Conservation (phyloP, 2,329 filamentous ascomycete genomes). For the Davidsoniella eucalypti region DNA sequence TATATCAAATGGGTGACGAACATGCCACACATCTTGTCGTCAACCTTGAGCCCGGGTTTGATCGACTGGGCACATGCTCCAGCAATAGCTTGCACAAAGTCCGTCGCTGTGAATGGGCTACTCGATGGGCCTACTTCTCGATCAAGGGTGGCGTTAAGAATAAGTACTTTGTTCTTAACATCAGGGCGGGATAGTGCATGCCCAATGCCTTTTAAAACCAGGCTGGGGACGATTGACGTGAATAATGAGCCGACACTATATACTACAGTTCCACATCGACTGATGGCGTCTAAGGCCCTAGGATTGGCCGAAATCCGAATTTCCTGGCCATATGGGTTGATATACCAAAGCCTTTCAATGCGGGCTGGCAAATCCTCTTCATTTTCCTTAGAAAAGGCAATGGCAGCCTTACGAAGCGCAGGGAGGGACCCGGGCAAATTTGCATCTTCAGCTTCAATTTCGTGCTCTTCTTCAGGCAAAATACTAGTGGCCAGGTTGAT, state of each 20-base stretch:
- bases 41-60: slow-evolving; percentile 24
- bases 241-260: slow-evolving; percentile 93
- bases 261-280: slow-evolving; percentile 49
- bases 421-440: slow-evolving; percentile 70
- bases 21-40: slow-evolving; percentile 33
- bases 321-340: slow-evolving; percentile 96
- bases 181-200: slow-evolving; percentile 30
- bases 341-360: slow-evolving; percentile 84
- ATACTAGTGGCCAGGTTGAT: too few relatives aligned
- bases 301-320: slow-evolving; percentile 75
- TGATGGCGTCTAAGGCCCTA: slow-evolving; percentile 54
- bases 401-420: slow-evolving; percentile 62
- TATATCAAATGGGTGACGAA: slow-evolving; percentile 81
- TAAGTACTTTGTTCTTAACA: slow-evolving; percentile 56
- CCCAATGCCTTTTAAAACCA: slow-evolving; percentile 62
- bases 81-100: slow-evolving; percentile 70
- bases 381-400: slow-evolving; percentile 60
- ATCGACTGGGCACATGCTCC: slow-evolving; percentile 56
- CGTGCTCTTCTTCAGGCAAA: slow-evolving; percentile 24
- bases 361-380: slow-evolving; percentile 61
- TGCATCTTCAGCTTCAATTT: slow-evolving; percentile 60
- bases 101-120: slow-evolving; percentile 51
- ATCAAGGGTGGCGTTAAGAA: slow-evolving; percentile 70
- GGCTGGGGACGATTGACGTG: slow-evolving; percentile 69
- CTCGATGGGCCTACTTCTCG: slow-evolving; percentile 64